These are phyloP conservation scores for Arthroderma sp. DNA, from an alignment of 2,329 filamentous ascomycete species.

Conservation along the genomic window DNA sequence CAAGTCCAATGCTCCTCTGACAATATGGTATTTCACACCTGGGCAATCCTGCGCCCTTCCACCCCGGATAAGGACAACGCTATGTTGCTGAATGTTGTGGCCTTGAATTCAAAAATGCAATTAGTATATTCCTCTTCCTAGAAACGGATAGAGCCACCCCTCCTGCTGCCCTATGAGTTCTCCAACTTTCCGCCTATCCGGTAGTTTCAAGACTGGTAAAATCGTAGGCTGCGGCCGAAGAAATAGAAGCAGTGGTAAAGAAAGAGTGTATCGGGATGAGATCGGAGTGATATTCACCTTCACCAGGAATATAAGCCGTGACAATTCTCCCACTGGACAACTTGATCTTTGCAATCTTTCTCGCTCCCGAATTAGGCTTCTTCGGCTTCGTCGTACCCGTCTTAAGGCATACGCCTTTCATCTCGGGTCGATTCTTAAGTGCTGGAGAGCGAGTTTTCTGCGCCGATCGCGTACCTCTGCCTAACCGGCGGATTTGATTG, in stretches of 20 bases:
- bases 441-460: conserved; percentile 84
- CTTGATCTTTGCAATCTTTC: conserved; percentile 86
- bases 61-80: conserved; percentile 87
- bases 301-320: conserved; percentile 89
- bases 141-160: not conserved
- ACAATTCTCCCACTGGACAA: conserved; percentile 76
- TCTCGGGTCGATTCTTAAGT: conserved; percentile 59
- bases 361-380: conserved; percentile 96
- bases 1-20: conserved; percentile 83
- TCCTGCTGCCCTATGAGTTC: no score
- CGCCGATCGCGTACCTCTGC: conserved; percentile 63
- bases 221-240: not conserved
- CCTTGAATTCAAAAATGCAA: conserved; percentile 31
- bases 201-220: no score
- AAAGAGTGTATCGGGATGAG: not conserved
- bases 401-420: conserved; percentile 93
- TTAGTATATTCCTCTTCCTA: no score
- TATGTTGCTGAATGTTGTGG: conserved; percentile 98
- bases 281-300: conserved; percentile 42
- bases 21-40: conserved; percentile 90
- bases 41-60: conserved; percentile 94
- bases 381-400: conserved; percentile 91
- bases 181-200: no score
- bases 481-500: conserved; percentile 63
- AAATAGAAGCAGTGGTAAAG: conserved; percentile 1